These are phyloP conservation scores for Eragrostis nindensis DNA, from an alignment of 176 grass and related monocot genomes.

Conservation along the genomic window DNA sequence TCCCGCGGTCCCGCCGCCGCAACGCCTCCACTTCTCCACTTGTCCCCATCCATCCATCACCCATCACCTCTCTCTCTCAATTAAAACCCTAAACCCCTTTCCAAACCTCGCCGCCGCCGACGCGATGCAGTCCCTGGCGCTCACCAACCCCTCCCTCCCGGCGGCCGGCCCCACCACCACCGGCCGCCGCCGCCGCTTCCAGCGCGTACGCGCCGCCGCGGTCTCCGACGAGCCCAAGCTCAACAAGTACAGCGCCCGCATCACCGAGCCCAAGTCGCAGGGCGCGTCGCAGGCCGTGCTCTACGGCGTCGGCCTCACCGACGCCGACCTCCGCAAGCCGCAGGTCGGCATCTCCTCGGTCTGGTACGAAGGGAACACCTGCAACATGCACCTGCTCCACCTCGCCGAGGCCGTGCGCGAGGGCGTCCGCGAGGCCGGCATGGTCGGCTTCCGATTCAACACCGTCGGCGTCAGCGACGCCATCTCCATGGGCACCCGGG, in stretches of 20 bases:
- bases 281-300: conserved; percentile 94
- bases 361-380: conserved; percentile 99
- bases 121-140: conserved; percentile 75
- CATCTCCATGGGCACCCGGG: conserved; percentile 90
- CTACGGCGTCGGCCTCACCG: conserved; percentile 92
- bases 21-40: background rate
- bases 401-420: conserved; percentile 81
- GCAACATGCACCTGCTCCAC: conserved; percentile 94
- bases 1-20: conserved; percentile 32
- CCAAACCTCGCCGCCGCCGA: conserved; percentile 32
- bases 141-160: conserved; percentile 40
- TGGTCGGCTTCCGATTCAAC: conserved; percentile 89
- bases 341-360: conserved; percentile 96
- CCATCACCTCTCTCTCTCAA: background rate
- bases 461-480: conserved; percentile 95
- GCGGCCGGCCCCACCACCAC: background rate
- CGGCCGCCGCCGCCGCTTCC: conserved; percentile 23
- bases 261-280: conserved; percentile 98
- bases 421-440: conserved; percentile 75
- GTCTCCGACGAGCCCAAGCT: conserved; percentile 59
- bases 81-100: conserved; percentile 46
- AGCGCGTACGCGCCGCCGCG: conserved; percentile 46
- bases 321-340: conserved; percentile 84
- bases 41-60: conserved; percentile 31
- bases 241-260: conserved; percentile 89